Base-by-base conservation (phyloP, 305 asterid species). In the Fraxinus floribunda region DNA sequence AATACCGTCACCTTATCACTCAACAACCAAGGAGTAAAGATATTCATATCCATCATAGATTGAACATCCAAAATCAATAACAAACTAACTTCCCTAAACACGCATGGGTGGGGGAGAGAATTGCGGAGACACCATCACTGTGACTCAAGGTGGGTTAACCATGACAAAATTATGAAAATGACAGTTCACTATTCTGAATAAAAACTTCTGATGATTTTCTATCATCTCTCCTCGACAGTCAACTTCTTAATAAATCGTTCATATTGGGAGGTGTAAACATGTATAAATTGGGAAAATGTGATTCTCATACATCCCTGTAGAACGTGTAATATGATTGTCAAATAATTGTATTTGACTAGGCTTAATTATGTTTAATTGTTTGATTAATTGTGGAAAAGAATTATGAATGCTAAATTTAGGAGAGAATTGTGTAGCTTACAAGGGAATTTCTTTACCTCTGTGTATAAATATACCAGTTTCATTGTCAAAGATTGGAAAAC, bases 1-100 rank as follows among this genome's bases (percentile, higher is more conserved):
- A 66, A 76, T 36, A 77, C 78, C 77, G 66, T 64, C 78, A 86
- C 44, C 76, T 46, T 36, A 44, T 82, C 77, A 86, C 80, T 77
- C 85, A 35, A 60, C 74, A 80, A 80, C 55, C 80, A 76, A 77
- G 39, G 77, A 66, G 38, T 44, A 18, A 73, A 57, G 46, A 44
- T 75, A 60, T 76, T 64, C 79, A 68, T 44, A 76, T 64, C 46
- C 74, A 84, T 80, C 68, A 80, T 24, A 57, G 8, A 52, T 34
- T 64, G 30, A 78, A 71, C 64, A 55, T 70, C 52, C 82, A 66
- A 79, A 49, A 13, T 74, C 7, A 57, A 60, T 5, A 30, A 49
- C 76, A 32, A 71, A 71, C 76, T 32, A 71, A 16, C 76, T 32
- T 71, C 76, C 76, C 44, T 29, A 32, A 7, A 64, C 73, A 68